These are phyloP conservation scores for Lyophyllum decastes DNA, from an alignment of 768 basidiomycete genomes.

Conservation along the genomic window DNA sequence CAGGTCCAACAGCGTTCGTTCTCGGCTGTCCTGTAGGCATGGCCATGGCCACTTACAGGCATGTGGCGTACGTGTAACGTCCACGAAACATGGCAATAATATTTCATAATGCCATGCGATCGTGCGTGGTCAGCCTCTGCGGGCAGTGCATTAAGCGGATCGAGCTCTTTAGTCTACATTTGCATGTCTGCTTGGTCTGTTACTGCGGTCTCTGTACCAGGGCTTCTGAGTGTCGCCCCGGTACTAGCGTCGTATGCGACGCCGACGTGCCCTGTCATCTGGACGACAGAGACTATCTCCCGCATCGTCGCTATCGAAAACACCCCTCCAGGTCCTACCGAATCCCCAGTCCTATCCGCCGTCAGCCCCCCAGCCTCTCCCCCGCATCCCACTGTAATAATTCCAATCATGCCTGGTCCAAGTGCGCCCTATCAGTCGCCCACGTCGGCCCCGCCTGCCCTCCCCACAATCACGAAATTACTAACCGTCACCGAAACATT, in stretches of 20 bases:
- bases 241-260: background rate
- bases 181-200: constrained; percentile 6
- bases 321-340: background rate
- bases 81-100: too few relatives aligned
- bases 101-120: too few relatives aligned
- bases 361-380: background rate
- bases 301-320: background rate
- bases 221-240: background rate
- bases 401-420: too few relatives aligned
- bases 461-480: background rate
- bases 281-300: constrained; percentile 6
- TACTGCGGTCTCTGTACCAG: background rate
- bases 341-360: background rate
- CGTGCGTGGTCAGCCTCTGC: too few relatives aligned
- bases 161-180: background rate
- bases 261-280: background rate
- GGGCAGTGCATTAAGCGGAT: too few relatives aligned
- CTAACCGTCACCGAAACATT: constrained; percentile 24
- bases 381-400: too few relatives aligned
- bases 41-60: too few relatives aligned
- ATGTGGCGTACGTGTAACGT: too few relatives aligned
- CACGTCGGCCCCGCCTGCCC: too few relatives aligned
- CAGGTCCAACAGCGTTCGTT: too few relatives aligned
- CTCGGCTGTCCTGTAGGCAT: too few relatives aligned
- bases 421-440: too few relatives aligned